Conservation (phyloP, 2,329 filamentous ascomycete species). For the Trichoderma breve region DNA sequence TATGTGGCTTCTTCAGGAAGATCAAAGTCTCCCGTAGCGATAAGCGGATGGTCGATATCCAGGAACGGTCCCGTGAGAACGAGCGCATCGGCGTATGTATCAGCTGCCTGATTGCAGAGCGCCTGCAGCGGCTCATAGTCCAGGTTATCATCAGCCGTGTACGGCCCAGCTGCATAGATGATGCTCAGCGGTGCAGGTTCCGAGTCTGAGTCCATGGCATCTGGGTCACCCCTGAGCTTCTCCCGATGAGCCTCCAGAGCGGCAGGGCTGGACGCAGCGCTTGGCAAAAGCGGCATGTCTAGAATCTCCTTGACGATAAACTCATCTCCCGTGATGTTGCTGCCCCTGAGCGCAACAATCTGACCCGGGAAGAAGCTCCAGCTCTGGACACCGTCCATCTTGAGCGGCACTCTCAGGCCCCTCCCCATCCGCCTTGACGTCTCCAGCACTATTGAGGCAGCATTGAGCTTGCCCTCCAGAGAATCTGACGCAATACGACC, state of each 20-base stretch:
- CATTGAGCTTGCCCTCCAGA: slow-evolving; percentile 80
- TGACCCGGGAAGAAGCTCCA: slow-evolving; percentile 94
- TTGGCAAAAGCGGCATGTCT: slow-evolving; percentile 69
- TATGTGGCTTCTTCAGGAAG: slow-evolving; percentile 64
- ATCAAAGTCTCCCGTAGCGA: slow-evolving; percentile 78
- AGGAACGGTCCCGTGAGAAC: slow-evolving; percentile 85
- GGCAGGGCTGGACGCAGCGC: slow-evolving; percentile 66
- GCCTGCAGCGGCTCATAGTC: slow-evolving; percentile 84
- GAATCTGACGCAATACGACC: slow-evolving; percentile 89
- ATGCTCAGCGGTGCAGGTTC: slow-evolving; percentile 68
- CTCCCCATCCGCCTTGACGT: slow-evolving; percentile 81
- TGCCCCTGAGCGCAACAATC: slow-evolving; percentile 82
- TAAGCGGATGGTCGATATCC: slow-evolving; percentile 84
- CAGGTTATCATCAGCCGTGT: slow-evolving; percentile 88
- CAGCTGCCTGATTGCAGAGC: slow-evolving; percentile 73
- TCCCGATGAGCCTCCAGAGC: slow-evolving; percentile 68
- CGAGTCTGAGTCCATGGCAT: slow-evolving; percentile 55
- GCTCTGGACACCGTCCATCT: slow-evolving; percentile 63
- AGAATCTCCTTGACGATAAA: slow-evolving; percentile 80
- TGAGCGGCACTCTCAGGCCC: slow-evolving; percentile 76
- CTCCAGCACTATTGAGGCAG: slow-evolving; percentile 82
- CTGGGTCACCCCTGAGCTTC: slow-evolving; percentile 62
- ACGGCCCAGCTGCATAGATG: slow-evolving; percentile 80
- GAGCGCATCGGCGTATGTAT: slow-evolving; percentile 72
- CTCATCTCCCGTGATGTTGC: slow-evolving; percentile 79